Evolutionary conservation across 495 filamentous ascomycete species (phyloP), one percentile per base, ranked within the genome.

Genomic region (Penicillium cosmopolitanum): DNA sequence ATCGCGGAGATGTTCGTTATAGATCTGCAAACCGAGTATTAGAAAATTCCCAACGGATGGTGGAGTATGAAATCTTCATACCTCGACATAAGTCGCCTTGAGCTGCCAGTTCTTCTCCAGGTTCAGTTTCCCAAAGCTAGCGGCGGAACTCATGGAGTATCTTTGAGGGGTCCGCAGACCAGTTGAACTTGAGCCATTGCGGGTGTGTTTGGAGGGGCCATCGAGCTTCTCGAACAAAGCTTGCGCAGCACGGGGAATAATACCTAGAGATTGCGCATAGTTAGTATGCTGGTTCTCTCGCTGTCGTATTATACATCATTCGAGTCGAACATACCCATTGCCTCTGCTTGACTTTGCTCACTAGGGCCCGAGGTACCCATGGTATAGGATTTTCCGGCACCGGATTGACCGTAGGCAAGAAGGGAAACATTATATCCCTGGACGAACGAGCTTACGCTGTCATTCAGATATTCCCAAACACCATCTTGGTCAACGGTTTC

Each of bases 381-480:
- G 0, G 95, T 99, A 71, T 97, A 98, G 1, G 95, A 99, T 76
- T 99, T 99, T 66, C 95, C 95, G n/a, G 95, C 92, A 38, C 95
- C 95, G n/a, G 95, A 99, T 79, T 99, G 95, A 64, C 95, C 95
- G 66, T 99, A 99, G 42, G 95, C 95, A 61, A 99, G 82, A 50
- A 99, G 85, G 12, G 95, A 99, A 64, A 99, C 95, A 88, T 99
- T 99, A 82, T 97, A 99, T 40, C 95, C 95, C 71, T 96, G 91
- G 8, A 96, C 73, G 72, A 99, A 99, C 2, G 93, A 92, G 71
- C 81, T 85, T 56, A 97, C 89, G 68, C 92, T 96, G 60, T 98
- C 96, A 63, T 84, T 84, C 35, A 99, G 77, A 66, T 99, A 99
- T 21, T 96, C 91, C 93, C 94, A 99, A 40, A 99, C 76, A 48